A percentile compares a stretch with the other conserved stretches of the same genome.
These are phyloP conservation scores for Aspergillus tubingensis DNA, from an alignment of 2,329 filamentous ascomycete species.

Conservation along the genomic window DNA sequence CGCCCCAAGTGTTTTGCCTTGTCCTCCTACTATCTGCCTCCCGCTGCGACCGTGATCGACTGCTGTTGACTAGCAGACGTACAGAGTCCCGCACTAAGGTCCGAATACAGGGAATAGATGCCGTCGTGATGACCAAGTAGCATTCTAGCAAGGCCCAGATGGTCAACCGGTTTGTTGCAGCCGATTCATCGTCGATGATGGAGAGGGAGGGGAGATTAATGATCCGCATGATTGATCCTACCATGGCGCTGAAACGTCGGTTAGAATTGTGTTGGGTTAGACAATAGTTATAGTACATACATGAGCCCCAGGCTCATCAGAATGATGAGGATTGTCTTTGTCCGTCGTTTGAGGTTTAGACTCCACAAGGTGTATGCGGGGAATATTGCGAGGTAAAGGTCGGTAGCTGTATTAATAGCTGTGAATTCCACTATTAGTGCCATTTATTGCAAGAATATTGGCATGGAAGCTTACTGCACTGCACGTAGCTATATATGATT, in stretches of 20 bases:
- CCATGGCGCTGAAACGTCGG: constrained; percentile 22
- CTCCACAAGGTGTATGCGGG: constrained; percentile 33
- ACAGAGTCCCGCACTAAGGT: constrained; percentile 15
- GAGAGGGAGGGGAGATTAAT: constrained; percentile 19
- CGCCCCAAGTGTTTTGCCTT: neutral
- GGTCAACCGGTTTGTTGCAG: constrained; percentile 26
- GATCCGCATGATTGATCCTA: constrained; percentile 28
- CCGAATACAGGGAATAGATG: constrained; percentile 32
- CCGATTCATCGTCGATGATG: constrained; percentile 23
- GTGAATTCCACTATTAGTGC: neutral
- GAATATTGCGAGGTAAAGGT: constrained; percentile 30
- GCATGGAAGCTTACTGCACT: constrained; percentile 22
- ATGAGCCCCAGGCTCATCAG: constrained; percentile 35
- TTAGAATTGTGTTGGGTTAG: neutral
- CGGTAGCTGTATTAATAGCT: constrained; percentile 29
- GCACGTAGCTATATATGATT: constrained; percentile 31
- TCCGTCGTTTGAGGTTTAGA: constrained; percentile 31
- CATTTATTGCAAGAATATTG: too few species aligned
- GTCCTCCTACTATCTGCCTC: neutral
- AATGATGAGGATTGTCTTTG: constrained; percentile 33
- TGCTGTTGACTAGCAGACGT: neutral
- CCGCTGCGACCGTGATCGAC: neutral
- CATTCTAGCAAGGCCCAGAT: constrained; percentile 33
- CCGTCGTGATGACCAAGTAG: constrained; percentile 35
- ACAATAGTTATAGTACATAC: constrained; percentile 19